Base-by-base conservation (phyloP, 2,329 filamentous ascomycete species). In the Periconia digitata region DNA sequence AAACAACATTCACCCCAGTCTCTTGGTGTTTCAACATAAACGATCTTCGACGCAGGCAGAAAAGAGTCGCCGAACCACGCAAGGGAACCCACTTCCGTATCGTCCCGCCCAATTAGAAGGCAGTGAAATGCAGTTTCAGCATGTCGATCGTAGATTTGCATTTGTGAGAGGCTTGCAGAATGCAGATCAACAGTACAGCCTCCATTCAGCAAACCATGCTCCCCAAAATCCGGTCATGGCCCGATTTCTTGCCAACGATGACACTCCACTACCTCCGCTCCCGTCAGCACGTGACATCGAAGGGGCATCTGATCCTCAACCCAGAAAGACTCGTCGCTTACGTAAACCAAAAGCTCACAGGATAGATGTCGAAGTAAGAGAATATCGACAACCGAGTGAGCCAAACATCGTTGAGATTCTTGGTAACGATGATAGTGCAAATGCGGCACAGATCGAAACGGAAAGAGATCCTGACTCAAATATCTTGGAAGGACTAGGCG, bases 311-410 rank as follows among this genome's bases (percentile, higher is more conserved):
- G 10, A 12, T 10, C 27, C 10, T 15, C 8, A 10, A 32, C 12
- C 27, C 12, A 32, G n/a, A 3, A 32, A 32, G 10, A 2, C 13
- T 22, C 62, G 62, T n/a, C 44, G 60, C 18, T 34, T 47, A 15
- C 63, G 58, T 18, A 79, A 79, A 54, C 49, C 60, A 1, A 63
- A 60, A n/a, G 73, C 80, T 15, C 72, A 61, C 18, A 73, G 76
- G 37, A 45, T 83, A 21, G 74, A 82, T 56, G 56, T 75, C 8
- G 74, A 78, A 46, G 58, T 70, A 2, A 61, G 72, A 39, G 70
- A 76, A 41, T 77, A 75, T 54, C 71, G 77, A 44, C 76, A 78
- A 51, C 71, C 74, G 27, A 70, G 61, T 37, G 70, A 71, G 41
- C 70, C 72, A 24, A 36, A 53, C 37, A 37, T 61, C 17, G 44